Base-by-base conservation (phyloP, 2,329 filamentous ascomycete genomes). In the Talaromyces pinophilus region DNA sequence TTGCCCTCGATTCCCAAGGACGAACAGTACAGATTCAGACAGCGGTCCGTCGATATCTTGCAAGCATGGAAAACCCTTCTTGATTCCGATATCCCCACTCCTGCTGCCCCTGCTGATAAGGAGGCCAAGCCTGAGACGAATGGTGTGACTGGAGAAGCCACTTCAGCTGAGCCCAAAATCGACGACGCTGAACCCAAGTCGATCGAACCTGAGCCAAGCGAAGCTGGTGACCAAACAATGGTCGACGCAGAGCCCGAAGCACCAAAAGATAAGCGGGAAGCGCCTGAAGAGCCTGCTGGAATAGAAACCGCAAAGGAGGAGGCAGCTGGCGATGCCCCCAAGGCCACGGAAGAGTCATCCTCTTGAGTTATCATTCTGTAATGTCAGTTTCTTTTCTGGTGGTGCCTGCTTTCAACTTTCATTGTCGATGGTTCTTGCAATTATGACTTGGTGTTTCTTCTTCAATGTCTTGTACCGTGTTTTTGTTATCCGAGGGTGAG, bases 61-160 rank as follows among this genome's bases (percentile, higher is more conserved):
- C 88, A 90, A 70, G 91, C 90, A 78, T 99, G 95, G 95, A 96
- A 91, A 78, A 90, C 91, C 77, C 85, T 92, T 42, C 84, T 98
- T n/a, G 86, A 87, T 40, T 82, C 81, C 17, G 89, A 90, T 57
- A 78, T 78, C 10, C 74, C 81, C 11, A 75, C 82, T 10, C 71
- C 75, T 11, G 74, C 76, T 78, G 57, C 77, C 79, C 40, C 81
- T 82, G 6, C 75, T 78, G 59, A 85, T 84, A 42, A 48, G 25
- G 46, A 38, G 57, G 54, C 25, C 35, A 54, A 62, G 40, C 8
- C 59, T 28, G 38, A 59, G 52, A 22, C 54, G 19, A 57, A 57
- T 17, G 54, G 54, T 5, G 54, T 38, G 33, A 30, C 28, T 15
- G 28, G 22, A 61, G 44, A 64, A 59, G 57, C 66, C 13, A 13